phyloP scores from a whole-genome alignment of 805 yeast species.

The Barnettozyma californica region DNA sequence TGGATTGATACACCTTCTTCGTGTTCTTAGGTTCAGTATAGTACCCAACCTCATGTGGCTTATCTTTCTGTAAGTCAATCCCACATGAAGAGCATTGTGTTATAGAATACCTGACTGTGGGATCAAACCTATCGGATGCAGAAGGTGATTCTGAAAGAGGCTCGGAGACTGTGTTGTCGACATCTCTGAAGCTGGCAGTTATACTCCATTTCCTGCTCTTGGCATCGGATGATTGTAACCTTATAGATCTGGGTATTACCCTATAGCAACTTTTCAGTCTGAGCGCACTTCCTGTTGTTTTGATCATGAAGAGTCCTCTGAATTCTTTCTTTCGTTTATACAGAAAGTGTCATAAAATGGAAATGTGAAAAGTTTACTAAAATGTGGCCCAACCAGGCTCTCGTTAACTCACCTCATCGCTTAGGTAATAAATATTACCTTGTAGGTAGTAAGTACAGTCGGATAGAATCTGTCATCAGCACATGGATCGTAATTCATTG shows the following conservation, averaged over 20 bases:
- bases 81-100: conserved; percentile 54
- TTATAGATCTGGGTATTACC: not conserved
- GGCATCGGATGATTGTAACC: conserved; percentile 1
- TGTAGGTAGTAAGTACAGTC: no score
- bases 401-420: not conserved
- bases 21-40: conserved; percentile 28
- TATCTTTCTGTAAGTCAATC: conserved; percentile 38
- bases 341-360: no score
- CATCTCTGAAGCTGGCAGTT: conserved; percentile 4
- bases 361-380: not conserved
- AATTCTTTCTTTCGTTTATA: no score
- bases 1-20: conserved; percentile 10
- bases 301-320: not conserved
- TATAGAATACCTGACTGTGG: conserved; percentile 6
- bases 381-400: not conserved
- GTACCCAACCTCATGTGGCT: conserved; percentile 38
- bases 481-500: no score
- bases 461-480: no score
- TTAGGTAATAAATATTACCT: not conserved
- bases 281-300: not conserved
- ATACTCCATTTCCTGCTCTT: not conserved
- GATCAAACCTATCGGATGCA: conserved; percentile 5
- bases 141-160: not conserved
- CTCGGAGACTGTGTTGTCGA: not conserved
- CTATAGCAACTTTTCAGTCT: not conserved